Evolutionary conservation across 2,329 filamentous ascomycete species (phyloP).

Genomic region (Parascedosporium putredinis): DNA sequence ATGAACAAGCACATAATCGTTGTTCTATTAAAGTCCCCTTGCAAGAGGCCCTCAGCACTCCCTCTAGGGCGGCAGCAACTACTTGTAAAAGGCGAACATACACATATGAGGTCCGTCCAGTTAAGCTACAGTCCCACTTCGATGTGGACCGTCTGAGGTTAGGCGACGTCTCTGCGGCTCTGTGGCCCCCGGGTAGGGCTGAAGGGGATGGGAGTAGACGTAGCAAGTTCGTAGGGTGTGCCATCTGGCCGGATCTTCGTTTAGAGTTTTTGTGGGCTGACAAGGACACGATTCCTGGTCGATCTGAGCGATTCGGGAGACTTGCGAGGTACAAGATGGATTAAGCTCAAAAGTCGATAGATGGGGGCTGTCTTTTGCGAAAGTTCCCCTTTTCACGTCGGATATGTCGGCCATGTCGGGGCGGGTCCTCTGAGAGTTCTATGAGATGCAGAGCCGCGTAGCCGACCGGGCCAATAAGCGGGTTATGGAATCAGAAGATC

Average conservation of each 20-base stretch:
- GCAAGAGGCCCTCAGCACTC: too few species aligned
- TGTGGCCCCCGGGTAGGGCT: background rate
- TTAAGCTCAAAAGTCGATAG: background rate
- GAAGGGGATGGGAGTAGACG: background rate
- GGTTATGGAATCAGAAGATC: background rate
- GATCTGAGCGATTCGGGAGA: background rate
- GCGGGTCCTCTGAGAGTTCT: background rate
- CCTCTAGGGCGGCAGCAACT: too few species aligned
- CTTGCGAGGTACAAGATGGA: background rate
- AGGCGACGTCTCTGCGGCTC: background rate
- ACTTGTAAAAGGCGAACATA: too few species aligned
- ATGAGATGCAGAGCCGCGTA: background rate
- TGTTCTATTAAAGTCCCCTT: too few species aligned
- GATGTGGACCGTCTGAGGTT: background rate
- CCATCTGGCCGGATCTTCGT: background rate
- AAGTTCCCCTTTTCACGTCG: too few species aligned
- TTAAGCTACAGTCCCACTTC: too few species aligned
- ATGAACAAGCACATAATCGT: too few species aligned
- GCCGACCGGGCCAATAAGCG: background rate
- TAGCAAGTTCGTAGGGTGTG: background rate
- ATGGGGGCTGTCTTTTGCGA: too few species aligned
- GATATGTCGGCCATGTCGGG: too few species aligned
- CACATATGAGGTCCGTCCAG: too few species aligned
- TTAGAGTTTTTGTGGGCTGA: too few species aligned
- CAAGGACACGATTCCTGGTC: background rate